Evolutionary conservation across 2,329 filamentous ascomycete genomes (phyloP).

Genomic region (Apiospora sp.): DNA sequence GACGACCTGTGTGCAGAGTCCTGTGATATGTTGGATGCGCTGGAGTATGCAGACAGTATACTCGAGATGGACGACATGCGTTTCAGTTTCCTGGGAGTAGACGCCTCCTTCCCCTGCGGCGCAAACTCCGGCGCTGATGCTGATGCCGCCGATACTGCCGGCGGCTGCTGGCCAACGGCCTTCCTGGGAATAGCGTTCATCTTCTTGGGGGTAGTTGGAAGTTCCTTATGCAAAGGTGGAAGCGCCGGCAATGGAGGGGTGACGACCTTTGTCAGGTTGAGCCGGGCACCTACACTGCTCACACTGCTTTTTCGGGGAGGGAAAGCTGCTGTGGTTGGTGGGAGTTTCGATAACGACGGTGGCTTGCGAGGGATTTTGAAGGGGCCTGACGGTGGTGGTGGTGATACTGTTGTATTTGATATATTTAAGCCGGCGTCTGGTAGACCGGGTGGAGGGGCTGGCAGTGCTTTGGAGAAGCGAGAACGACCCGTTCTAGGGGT

Average conservation of each 20-base stretch:
- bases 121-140: conserved; percentile 20
- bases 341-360: conserved; percentile 31
- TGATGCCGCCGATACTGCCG: background rate
- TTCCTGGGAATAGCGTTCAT: conserved; percentile 47
- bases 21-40: conserved; percentile 46
- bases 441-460: conserved; percentile 53
- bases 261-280: conserved; percentile 31
- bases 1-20: conserved; percentile 53
- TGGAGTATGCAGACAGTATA: conserved; percentile 63
- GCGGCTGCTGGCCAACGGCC: conserved; percentile 39
- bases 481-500: conserved; percentile 53
- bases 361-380: conserved; percentile 36
- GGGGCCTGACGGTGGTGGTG: conserved; percentile 32
- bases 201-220: conserved; percentile 33
- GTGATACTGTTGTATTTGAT: background rate
- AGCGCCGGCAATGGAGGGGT: conserved; percentile 44
- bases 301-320: conserved; percentile 41
- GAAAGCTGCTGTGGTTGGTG: conserved; percentile 29
- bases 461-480: conserved; percentile 67
- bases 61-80: conserved; percentile 61
- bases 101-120: conserved; percentile 26
- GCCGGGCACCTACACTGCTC: conserved; percentile 37
- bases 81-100: conserved; percentile 41
- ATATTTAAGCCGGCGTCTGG: conserved; percentile 28
- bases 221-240: conserved; percentile 38